These are phyloP conservation scores for Oryza australiensis DNA, from an alignment of 176 grass and related monocot species.

Conservation along the genomic window DNA sequence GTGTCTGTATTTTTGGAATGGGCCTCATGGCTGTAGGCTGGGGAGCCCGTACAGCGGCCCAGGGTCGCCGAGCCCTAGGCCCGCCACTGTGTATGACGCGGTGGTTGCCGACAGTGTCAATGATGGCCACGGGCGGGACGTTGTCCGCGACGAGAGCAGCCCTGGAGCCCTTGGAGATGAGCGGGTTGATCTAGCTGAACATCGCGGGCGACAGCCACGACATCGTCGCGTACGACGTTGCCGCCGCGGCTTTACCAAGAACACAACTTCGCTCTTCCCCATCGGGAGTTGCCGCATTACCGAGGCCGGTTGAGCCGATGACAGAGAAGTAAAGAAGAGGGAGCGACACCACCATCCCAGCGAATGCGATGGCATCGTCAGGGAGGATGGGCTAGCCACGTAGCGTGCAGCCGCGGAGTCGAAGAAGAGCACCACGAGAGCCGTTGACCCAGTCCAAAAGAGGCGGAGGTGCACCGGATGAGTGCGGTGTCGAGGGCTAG, in stretches of 20 bases:
- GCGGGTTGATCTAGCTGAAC: conserved; percentile 58
- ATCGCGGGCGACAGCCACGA: conserved; percentile 53
- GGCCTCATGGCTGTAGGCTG: no score
- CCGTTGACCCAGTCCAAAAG: conserved; percentile 48
- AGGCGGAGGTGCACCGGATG: conserved; percentile 45
- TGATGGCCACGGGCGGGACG: conserved; percentile 52
- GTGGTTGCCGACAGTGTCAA: no score
- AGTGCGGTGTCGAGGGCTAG: no score
- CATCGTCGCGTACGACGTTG: conserved; percentile 46
- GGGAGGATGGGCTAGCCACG: conserved; percentile 28
- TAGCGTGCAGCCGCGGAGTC: conserved; percentile 22
- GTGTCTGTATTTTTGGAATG: no score
- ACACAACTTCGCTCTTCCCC: neutral
- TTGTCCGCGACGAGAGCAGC: conserved; percentile 23
- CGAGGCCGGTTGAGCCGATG: conserved; percentile 19
- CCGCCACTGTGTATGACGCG: no score
- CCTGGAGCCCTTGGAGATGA: conserved; percentile 54
- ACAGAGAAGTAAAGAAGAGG: conserved; percentile 35
- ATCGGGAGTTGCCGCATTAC: neutral
- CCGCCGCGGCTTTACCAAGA: neutral
- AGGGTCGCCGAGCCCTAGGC: no score
- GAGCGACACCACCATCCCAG: conserved; percentile 40
- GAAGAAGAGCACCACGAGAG: conserved; percentile 11
- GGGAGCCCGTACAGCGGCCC: no score
- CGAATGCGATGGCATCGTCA: conserved; percentile 45